Base-by-base conservation (phyloP, 1,284 basidiomycete species). In the Sanguinoderma infundibulare region DNA sequence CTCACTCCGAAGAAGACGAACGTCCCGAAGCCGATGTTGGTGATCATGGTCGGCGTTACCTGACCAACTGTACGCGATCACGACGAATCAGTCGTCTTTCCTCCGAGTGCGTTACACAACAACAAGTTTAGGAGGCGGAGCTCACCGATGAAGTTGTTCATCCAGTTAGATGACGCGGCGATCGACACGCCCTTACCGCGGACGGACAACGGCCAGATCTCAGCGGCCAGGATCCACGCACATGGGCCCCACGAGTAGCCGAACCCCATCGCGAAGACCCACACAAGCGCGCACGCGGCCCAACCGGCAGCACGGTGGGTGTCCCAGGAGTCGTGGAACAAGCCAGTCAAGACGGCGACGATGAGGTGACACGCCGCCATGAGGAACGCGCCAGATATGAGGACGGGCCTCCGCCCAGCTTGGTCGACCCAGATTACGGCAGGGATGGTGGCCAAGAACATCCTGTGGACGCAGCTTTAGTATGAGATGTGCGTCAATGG, bases 391-490 rank as follows among this genome's bases (percentile, higher is more conserved):
- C 89, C 89, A 24, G 87, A 89, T 26, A 90, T 75, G 61, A 90
- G 73, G 22, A 90, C 85, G 10, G 89, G 88, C 72, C 87, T 89
- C 26, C 90, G 83, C 30, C 90, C 90, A 24, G 87, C 67, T 57
- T 87, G 81, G 72, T 92, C 90, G 32, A 92, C 81, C 81, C 85
- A 92, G 54, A 92, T 79, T 30, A 91, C 85, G 1, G 88, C 85
- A 8, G 89, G 89, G 60, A 91, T 86, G 0, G 89, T 91, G 12
- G 90, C 88, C 61, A 92, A 77, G 73, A 88, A 89, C 86, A 89
- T 89, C 39, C 87, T 89, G 63, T 17, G 34, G 32, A 32, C n/a
- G n/a, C n/a, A n/a, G 2, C 34, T 6, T 35, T 10, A 6, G 28
- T 51, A 3, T 22, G 20, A 12, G 8, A 51, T n/a, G 28, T n/a